These are phyloP conservation scores for Daedaleopsis sinensis DNA, from an alignment of 768 basidiomycete genomes.

Conservation along the genomic window DNA sequence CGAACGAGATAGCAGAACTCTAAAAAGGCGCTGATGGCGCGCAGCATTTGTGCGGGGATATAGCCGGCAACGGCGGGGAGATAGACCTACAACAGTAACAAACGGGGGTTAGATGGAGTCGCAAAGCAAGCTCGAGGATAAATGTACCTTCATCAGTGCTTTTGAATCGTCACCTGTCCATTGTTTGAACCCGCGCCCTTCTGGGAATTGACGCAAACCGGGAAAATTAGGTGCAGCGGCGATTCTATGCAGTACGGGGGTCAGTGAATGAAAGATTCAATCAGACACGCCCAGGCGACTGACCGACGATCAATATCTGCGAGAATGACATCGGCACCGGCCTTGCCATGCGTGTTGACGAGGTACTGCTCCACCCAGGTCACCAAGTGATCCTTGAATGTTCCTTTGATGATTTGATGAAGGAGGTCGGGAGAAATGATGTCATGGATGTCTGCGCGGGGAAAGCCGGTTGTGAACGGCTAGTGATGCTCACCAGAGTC, in stretches of 20 bases:
- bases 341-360: constrained; percentile 1
- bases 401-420: no score
- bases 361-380: constrained; percentile 28
- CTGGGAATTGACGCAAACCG: constrained; percentile 17
- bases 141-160: neutral
- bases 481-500: no score
- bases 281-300: no score
- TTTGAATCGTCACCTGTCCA: constrained; percentile 28
- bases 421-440: constrained; percentile 21
- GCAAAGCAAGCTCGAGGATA: neutral
- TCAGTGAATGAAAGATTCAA: neutral
- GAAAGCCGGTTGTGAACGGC: constrained; percentile 26
- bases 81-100: constrained; percentile 20
- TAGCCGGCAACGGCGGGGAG: constrained; percentile 24
- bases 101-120: neutral
- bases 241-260: no score
- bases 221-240: constrained; percentile 4
- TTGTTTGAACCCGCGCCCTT: constrained; percentile 24
- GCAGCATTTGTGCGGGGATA: constrained; percentile 18
- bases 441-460: constrained; percentile 25
- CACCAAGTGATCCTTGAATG: no score
- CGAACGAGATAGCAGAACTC: constrained; percentile 27
- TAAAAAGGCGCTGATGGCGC: constrained; percentile 15
- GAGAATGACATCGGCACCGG: constrained; percentile 4
- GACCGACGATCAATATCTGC: constrained; percentile 20